Conservation (phyloP, 495 filamentous ascomycete genomes). For the Glonium stellatum region DNA sequence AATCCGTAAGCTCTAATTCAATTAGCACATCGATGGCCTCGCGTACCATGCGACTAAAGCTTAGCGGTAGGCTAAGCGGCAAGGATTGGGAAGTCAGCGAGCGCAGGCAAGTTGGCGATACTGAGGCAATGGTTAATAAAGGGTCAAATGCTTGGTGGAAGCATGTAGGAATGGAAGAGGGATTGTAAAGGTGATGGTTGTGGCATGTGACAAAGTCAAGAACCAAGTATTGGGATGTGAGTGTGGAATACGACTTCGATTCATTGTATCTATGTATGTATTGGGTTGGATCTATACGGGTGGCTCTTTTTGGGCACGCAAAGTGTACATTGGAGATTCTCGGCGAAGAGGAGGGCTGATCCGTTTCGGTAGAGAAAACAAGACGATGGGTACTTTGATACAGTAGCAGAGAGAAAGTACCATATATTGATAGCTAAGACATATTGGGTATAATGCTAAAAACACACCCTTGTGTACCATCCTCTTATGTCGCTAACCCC, state of each 20-base stretch:
- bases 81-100: constrained; percentile 60
- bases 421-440: constrained; percentile 2
- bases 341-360: background rate
- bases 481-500: constrained; percentile 1
- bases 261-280: constrained; percentile 19
- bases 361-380: background rate
- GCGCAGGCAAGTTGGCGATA: constrained; percentile 81
- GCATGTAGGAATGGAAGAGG: constrained; percentile 38
- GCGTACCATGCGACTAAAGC: constrained; percentile 46
- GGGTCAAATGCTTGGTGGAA: constrained; percentile 33
- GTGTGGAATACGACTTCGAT: background rate
- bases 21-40: constrained; percentile 22
- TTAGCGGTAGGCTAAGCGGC: constrained; percentile 50
- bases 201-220: background rate
- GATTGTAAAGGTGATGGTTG: constrained; percentile 18
- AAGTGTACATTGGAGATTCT: background rate
- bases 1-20: constrained; percentile 35
- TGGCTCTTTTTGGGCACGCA: background rate
- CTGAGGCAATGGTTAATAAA: constrained; percentile 58
- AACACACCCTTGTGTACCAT: background rate
- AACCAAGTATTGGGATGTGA: too few species aligned
- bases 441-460: constrained; percentile 12
- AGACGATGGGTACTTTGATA: background rate
- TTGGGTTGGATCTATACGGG: background rate
- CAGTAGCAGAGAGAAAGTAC: background rate